These are phyloP conservation scores for Ganoderma sp. DNA, from an alignment of 1,284 basidiomycete species.

Conservation along the genomic window DNA sequence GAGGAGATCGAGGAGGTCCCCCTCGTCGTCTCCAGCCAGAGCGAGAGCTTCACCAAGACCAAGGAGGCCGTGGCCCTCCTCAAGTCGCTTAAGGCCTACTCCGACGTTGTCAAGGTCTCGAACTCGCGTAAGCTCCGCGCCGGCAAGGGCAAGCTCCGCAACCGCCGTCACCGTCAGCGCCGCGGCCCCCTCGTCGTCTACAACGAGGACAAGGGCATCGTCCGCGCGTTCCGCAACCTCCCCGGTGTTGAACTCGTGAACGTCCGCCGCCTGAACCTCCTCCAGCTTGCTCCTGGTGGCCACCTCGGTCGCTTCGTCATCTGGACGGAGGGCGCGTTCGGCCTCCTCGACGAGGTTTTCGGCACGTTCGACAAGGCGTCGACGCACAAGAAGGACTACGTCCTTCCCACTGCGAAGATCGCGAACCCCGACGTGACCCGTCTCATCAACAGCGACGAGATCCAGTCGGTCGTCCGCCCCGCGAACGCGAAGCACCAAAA, in stretches of 20 bases:
- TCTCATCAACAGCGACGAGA: slow-evolving; percentile 97
- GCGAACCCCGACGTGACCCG: slow-evolving; percentile 96
- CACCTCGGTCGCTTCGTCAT: slow-evolving; percentile 99
- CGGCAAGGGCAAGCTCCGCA: slow-evolving; percentile 97
- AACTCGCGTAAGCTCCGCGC: slow-evolving; percentile 98
- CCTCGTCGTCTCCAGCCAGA: slow-evolving; percentile 82
- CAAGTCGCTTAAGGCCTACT: slow-evolving; percentile 90
- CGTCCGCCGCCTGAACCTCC: slow-evolving; percentile 94
- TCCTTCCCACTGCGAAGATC: slow-evolving; percentile 95
- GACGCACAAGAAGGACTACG: slow-evolving; percentile 92
- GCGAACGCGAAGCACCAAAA: slow-evolving; percentile 82
- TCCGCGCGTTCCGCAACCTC: slow-evolving; percentile 98
- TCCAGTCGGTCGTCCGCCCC: slow-evolving; percentile 93
- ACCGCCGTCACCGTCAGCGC: slow-evolving; percentile 96
- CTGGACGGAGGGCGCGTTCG: slow-evolving; percentile 98
- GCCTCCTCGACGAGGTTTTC: slow-evolving; percentile 92
- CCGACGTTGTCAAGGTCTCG: slow-evolving; percentile 96
- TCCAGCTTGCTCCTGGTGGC: slow-evolving; percentile 99
- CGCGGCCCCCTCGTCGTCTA: slow-evolving; percentile 98
- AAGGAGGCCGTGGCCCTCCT: slow-evolving; percentile 97
- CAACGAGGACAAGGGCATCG: slow-evolving; percentile 97
- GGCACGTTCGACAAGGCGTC: slow-evolving; percentile 90
- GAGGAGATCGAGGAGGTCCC: slow-evolving; percentile 98
- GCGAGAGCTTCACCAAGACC: slow-evolving; percentile 94
- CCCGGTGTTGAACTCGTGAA: slow-evolving; percentile 98